Conservation (phyloP, 192 early-diverging fungal genomes). For the Linnemannia hyalina region DNA sequence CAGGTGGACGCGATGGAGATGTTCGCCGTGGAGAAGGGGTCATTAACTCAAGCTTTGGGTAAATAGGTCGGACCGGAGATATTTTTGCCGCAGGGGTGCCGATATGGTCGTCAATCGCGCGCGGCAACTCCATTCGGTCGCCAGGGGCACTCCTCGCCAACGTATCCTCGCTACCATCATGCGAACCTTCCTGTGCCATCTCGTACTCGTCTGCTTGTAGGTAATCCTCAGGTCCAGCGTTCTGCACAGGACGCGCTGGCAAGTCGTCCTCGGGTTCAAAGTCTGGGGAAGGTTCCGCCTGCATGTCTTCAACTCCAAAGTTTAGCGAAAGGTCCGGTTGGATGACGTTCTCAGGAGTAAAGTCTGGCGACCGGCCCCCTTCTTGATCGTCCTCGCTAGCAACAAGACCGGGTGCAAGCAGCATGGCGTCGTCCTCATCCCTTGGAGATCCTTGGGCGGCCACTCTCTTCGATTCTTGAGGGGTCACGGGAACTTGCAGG, state of each 20-base stretch:
- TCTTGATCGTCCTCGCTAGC: not conserved
- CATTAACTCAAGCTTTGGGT: not conserved
- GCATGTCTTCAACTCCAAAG: not conserved
- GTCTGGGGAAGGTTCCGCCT: not conserved
- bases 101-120: constrained; percentile 8
- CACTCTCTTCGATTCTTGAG: not conserved
- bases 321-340: not conserved
- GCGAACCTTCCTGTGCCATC: not conserved
- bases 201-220: not conserved
- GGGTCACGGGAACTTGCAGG: not conserved
- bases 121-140: not conserved
- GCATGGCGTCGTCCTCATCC: not conserved
- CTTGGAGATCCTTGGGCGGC: not conserved
- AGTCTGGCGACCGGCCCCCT: not conserved
- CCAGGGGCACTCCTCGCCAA: not conserved
- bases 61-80: not conserved
- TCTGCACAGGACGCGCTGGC: not conserved
- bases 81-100: not conserved
- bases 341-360: not conserved
- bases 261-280: not conserved
- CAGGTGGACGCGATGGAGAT: not conserved
- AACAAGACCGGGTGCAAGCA: not conserved
- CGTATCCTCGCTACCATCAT: no score
- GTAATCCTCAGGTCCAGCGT: not conserved
- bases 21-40: not conserved